These are phyloP conservation scores for Epicoccum nigrum DNA, from an alignment of 2,329 filamentous ascomycete genomes.

Conservation along the genomic window DNA sequence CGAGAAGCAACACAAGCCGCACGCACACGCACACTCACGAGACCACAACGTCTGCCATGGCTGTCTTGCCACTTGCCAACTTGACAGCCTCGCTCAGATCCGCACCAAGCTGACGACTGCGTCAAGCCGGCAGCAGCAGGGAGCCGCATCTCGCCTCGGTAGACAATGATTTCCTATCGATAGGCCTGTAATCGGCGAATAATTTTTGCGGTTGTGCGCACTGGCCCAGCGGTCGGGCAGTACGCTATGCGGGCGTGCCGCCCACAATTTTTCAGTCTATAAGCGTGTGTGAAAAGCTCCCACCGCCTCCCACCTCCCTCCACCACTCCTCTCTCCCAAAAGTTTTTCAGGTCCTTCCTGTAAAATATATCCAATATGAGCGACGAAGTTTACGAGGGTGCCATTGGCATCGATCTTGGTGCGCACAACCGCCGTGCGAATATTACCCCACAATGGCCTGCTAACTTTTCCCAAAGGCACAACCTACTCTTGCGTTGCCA, in stretches of 20 bases:
- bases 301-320: constrained; percentile 37
- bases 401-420: constrained; percentile 99
- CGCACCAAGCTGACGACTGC: too few relatives aligned
- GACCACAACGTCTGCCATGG: too few relatives aligned
- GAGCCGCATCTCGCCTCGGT: constrained; percentile 16
- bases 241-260: constrained; percentile 24
- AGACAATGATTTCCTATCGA: constrained; percentile 9
- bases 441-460: constrained; percentile 37
- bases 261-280: constrained; percentile 21
- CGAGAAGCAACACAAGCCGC: too few relatives aligned
- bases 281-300: constrained; percentile 30
- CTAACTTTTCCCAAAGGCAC: constrained; percentile 70
- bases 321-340: constrained; percentile 38
- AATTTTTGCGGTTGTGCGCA: constrained; percentile 16
- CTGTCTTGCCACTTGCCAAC: too few relatives aligned
- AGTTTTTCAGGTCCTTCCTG: constrained; percentile 39
- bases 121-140: not conserved
- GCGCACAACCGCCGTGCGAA: constrained; percentile 39
- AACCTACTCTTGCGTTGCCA: constrained; percentile 99
- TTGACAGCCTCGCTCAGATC: not conserved
- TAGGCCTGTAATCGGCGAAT: constrained; percentile 19
- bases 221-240: constrained; percentile 7
- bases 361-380: constrained; percentile 70
- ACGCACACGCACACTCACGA: too few relatives aligned
- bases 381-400: constrained; percentile 99